Evolutionary conservation across 2,329 filamentous ascomycete species (phyloP), one percentile per base, ranked within the genome.

Genomic region (Monilinia vaccinii-corymbosi): DNA sequence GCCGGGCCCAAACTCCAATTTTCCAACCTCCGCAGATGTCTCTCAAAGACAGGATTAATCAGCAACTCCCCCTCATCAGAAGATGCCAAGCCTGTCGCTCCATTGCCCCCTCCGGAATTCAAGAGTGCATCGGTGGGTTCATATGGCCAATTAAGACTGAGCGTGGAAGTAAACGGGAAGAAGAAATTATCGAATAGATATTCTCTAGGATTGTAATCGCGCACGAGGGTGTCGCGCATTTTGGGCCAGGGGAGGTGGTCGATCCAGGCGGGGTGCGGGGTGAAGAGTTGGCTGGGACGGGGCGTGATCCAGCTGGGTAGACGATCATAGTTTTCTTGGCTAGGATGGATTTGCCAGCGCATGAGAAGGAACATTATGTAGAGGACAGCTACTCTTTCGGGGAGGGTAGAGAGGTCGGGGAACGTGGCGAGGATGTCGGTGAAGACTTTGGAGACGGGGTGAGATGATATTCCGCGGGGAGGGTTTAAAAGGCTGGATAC

Each of bases 321-420:
- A 4, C 87, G 81, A 28, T 90, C 83, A 72, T 88, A 92, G 74
- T 91, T 95, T 66, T 91, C 87, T 62, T 81, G 79, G 0, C 89
- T 89, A 0, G 91, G 90, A 32, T 83, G 83, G 60, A 96, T 87
- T 71, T 90, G 85, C 89, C 91, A 96, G 46, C 87, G 82, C 86
- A 94, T 90, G 64, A 91, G 71, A 36, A 92, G 79, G 73, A 95
- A 96, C 89, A 96, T 95, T 70, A 87, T 77, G 71, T 92, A 95
- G 9, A 96, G 79, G 8, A 90, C 84, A 10, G 88, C 91, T 0
- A 95, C 84, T 68, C 89, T 87, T 73, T 96, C 91, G 0, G 91
- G 91, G 0, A 95, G 79, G n/a, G 79, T 80, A 4, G 81, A 82
- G 34, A 96, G 84, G 67, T 89, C 86, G 0, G 91, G 89, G 67